These are phyloP conservation scores for Malassezia nana DNA, from an alignment of 1,284 basidiomycete genomes.

Conservation along the genomic window DNA sequence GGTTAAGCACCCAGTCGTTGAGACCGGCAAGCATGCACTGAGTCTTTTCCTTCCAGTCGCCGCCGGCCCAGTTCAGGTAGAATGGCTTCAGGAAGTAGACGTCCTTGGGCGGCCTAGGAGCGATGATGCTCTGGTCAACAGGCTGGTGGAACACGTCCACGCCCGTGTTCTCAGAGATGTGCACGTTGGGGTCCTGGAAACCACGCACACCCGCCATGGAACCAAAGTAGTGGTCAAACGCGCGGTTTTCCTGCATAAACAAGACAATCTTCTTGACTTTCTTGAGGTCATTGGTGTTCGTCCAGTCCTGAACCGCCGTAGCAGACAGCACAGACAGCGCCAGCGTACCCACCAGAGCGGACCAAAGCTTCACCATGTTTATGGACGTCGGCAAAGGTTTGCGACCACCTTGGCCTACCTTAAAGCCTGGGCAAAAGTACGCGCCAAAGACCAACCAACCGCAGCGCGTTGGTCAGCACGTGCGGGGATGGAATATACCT, in stretches of 20 bases:
- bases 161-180: conserved; percentile 26
- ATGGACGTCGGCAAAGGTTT: neutral
- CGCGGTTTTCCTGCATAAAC: conserved; percentile 39
- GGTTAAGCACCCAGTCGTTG: conserved; percentile 30
- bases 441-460: neutral
- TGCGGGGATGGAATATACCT: neutral
- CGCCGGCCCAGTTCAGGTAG: conserved; percentile 33
- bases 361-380: neutral
- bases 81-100: conserved; percentile 27
- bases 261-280: conserved; percentile 20
- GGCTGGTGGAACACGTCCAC: conserved; percentile 24
- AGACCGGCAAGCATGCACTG: conserved; percentile 32
- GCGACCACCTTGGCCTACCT: neutral
- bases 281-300: conserved; percentile 1
- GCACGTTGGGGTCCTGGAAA: conserved; percentile 35
- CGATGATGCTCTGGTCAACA: neutral
- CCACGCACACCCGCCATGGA: conserved; percentile 33
- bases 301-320: neutral
- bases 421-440: neutral
- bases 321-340: neutral
- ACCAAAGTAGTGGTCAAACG: conserved; percentile 40
- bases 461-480: neutral
- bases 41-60: conserved; percentile 24
- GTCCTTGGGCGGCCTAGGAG: conserved; percentile 8
- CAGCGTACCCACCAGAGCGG: neutral